phyloP scores from a whole-genome alignment of 305 asterid genomes.

The Rubia tinctorum region DNA sequence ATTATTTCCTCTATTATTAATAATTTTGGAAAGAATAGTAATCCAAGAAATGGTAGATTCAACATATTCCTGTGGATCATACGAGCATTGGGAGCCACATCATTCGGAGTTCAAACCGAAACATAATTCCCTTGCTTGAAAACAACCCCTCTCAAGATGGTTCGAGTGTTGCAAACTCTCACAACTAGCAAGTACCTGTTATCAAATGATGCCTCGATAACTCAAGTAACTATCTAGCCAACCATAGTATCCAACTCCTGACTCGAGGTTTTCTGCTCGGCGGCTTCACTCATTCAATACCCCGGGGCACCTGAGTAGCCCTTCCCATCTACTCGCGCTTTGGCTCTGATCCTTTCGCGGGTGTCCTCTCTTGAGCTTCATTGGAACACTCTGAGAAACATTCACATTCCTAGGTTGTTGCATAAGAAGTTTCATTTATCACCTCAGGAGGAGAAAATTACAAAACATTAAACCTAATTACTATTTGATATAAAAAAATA shows the following conservation, averaged over 20 bases:
- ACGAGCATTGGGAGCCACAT: slow-evolving; percentile 70
- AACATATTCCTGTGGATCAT: slow-evolving; percentile 55
- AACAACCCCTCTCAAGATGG: slow-evolving; percentile 70
- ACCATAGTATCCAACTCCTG: slow-evolving; percentile 36
- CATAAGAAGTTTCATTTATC: neutral
- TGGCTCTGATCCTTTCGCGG: slow-evolving; percentile 75
- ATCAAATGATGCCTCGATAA: slow-evolving; percentile 87
- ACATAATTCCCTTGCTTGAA: slow-evolving; percentile 76
- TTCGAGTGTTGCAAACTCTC: slow-evolving; percentile 60
- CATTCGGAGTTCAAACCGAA: slow-evolving; percentile 72
- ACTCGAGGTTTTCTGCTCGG: slow-evolving; percentile 17
- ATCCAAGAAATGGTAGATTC: slow-evolving; percentile 32
- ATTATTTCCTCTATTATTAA: no score
- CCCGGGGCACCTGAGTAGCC: slow-evolving; percentile 47
- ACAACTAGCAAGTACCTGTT: slow-evolving; percentile 76
- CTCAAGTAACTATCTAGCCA: slow-evolving; percentile 77
- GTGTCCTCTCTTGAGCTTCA: slow-evolving; percentile 61
- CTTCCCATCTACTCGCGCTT: slow-evolving; percentile 36
- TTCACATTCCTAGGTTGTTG: neutral
- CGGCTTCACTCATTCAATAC: slow-evolving; percentile 39
- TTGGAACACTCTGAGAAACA: slow-evolving; percentile 26
- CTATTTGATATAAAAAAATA: no score
- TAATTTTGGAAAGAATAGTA: no score
- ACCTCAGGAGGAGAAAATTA: no score
- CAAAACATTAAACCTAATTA: no score